A percentile compares a stretch with the other conserved stretches of the same genome.
Conservation (phyloP, 352 stramenopile genomes). For the Elongisporangium undulatum region DNA sequence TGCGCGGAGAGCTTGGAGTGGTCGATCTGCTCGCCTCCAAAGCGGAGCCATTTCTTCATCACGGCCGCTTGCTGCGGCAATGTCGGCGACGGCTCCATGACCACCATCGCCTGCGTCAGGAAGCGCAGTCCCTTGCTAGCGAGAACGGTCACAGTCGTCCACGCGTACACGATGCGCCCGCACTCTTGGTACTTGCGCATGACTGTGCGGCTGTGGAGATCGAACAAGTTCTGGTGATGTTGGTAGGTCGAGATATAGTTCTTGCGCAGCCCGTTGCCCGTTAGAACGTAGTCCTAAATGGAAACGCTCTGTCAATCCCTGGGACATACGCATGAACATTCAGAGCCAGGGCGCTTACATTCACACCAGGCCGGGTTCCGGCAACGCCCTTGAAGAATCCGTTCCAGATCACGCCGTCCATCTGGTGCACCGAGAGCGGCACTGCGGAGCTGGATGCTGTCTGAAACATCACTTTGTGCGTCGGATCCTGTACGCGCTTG, state of each 20-base stretch:
- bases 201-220: background rate
- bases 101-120: background rate
- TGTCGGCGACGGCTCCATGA: background rate
- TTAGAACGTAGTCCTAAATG: background rate
- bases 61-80: background rate
- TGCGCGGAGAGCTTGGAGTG: background rate
- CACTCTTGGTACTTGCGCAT: background rate
- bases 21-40: background rate
- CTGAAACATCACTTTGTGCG: background rate
- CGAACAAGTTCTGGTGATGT: background rate
- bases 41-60: background rate
- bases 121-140: background rate
- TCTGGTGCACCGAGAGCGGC: background rate
- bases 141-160: background rate
- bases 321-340: too few relatives aligned
- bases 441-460: background rate
- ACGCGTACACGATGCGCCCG: background rate
- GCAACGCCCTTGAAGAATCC: background rate
- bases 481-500: background rate
- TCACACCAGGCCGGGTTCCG: background rate
- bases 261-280: background rate
- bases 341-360: background rate
- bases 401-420: background rate
- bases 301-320: background rate
- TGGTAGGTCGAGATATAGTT: background rate